Conservation (phyloP, 75 land plant species). For the Cupressus sempervirens region DNA sequence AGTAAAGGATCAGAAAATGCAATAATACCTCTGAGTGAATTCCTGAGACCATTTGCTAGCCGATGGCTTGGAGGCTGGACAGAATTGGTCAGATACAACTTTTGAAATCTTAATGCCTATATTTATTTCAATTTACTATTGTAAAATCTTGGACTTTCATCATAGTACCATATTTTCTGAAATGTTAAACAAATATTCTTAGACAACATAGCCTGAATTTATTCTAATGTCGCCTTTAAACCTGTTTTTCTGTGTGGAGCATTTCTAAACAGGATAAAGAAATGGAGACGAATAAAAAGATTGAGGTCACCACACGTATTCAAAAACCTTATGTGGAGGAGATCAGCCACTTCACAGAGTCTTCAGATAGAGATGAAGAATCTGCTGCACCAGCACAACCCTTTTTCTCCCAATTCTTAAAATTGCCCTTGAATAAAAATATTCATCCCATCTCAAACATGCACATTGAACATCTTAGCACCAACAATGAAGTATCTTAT, state of each 20-base stretch:
- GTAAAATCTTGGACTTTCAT: neutral
- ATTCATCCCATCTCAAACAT: constrained; percentile 8
- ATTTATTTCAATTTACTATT: neutral
- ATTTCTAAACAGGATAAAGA: neutral
- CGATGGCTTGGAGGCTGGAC: constrained; percentile 36
- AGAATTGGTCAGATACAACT: constrained; percentile 14
- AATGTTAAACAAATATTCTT: neutral
- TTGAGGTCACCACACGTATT: neutral
- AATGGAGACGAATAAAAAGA: neutral
- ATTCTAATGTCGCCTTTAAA: neutral
- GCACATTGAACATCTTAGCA: constrained; percentile 16
- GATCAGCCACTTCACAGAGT: constrained; percentile 52
- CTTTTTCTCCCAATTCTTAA: constrained; percentile 23
- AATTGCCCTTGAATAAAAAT: neutral
- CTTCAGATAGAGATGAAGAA: constrained; percentile 24
- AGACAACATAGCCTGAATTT: neutral
- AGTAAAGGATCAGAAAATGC: neutral
- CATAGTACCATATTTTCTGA: neutral
- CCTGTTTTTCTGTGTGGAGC: neutral
- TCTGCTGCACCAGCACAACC: constrained; percentile 23
- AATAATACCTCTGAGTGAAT: neutral
- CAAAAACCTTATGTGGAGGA: constrained; percentile 23
- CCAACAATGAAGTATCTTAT: constrained; percentile 9
- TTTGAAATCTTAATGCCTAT: neutral
- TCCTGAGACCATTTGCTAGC: constrained; percentile 13